Percentiles rank a stretch among this genome's conserved stretches.
Evolutionary conservation across 306 rosid species (phyloP).

Genomic region (Erythrophleum fordii): DNA sequence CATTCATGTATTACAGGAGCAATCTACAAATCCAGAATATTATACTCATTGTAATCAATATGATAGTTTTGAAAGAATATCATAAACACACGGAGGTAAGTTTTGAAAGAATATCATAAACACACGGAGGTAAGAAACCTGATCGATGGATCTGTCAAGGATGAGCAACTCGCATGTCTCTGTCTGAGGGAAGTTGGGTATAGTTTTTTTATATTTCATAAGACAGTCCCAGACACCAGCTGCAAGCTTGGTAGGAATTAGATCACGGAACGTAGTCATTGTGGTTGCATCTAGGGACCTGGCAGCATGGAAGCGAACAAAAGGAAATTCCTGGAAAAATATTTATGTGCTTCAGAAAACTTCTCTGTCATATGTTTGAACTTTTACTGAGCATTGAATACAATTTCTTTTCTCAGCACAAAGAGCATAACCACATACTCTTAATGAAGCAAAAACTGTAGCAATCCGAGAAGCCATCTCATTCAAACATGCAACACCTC

Average conservation of each 20-base stretch:
- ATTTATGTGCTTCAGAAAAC: slow-evolving; percentile 37
- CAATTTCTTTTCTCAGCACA: not conserved
- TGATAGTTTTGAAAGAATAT: slow-evolving; percentile 30
- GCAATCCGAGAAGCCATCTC: slow-evolving; percentile 86
- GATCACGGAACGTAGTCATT: slow-evolving; percentile 88
- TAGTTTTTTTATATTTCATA: slow-evolving; percentile 70
- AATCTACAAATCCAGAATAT: slow-evolving; percentile 66
- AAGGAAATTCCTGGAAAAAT: slow-evolving; percentile 76
- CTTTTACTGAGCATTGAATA: slow-evolving; percentile 21
- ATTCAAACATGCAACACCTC: slow-evolving; percentile 70
- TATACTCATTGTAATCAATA: slow-evolving; percentile 46
- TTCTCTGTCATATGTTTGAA: slow-evolving; percentile 28
- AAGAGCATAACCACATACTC: slow-evolving; percentile 55
- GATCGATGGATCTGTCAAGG: slow-evolving; percentile 95
- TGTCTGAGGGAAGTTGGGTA: slow-evolving; percentile 81
- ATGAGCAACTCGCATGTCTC: slow-evolving; percentile 96
- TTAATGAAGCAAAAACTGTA: slow-evolving; percentile 95
- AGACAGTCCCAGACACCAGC: slow-evolving; percentile 94
- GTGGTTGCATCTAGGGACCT: slow-evolving; percentile 92
- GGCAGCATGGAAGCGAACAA: slow-evolving; percentile 89
- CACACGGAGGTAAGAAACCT: slow-evolving; percentile 67
- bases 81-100: slow-evolving; percentile 39
- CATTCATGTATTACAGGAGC: slow-evolving; percentile 96
- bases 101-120: slow-evolving; percentile 38
- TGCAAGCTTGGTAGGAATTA: slow-evolving; percentile 94